These are phyloP conservation scores for Lagenaria siceraria DNA, from an alignment of 306 rosid genomes.

Conservation along the genomic window DNA sequence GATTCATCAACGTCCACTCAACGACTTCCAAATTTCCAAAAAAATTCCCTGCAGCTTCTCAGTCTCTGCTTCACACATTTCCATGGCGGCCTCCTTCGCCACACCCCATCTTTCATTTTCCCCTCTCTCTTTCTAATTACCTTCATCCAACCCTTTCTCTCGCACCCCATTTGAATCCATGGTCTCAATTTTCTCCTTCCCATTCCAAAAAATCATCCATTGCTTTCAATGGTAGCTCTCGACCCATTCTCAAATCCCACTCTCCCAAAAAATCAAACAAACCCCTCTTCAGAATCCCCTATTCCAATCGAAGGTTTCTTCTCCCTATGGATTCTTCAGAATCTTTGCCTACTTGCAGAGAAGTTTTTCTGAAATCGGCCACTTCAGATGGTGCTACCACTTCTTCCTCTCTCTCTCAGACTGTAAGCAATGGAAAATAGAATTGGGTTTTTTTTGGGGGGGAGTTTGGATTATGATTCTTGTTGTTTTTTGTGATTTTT, in stretches of 20 bases:
- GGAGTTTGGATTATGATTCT: not conserved
- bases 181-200: not conserved
- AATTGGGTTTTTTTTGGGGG: not conserved
- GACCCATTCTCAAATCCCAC: not conserved
- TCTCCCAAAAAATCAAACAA: not conserved
- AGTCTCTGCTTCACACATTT: not conserved
- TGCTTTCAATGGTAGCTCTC: conserved; percentile 18
- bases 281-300: not conserved
- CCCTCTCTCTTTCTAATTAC: conserved; percentile 17
- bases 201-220: conserved; percentile 11
- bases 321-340: conserved; percentile 25
- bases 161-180: not conserved
- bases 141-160: conserved; percentile 7
- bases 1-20: conserved; percentile 10
- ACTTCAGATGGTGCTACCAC: conserved; percentile 29
- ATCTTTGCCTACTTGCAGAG: conserved; percentile 8
- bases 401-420: conserved; percentile 37
- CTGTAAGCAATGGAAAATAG: conserved; percentile 21
- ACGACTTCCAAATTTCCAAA: not conserved
- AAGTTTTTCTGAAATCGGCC: conserved; percentile 27
- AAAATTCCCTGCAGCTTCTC: not conserved
- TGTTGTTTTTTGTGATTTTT: not conserved
- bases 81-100: conserved; percentile 46
- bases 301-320: conserved; percentile 19
- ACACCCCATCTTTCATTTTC: conserved; percentile 7